Percentiles rank a stretch among this genome's conserved stretches.
phyloP scores from a whole-genome alignment of 2,329 filamentous ascomycete genomes.

The Fusarium sp. region DNA sequence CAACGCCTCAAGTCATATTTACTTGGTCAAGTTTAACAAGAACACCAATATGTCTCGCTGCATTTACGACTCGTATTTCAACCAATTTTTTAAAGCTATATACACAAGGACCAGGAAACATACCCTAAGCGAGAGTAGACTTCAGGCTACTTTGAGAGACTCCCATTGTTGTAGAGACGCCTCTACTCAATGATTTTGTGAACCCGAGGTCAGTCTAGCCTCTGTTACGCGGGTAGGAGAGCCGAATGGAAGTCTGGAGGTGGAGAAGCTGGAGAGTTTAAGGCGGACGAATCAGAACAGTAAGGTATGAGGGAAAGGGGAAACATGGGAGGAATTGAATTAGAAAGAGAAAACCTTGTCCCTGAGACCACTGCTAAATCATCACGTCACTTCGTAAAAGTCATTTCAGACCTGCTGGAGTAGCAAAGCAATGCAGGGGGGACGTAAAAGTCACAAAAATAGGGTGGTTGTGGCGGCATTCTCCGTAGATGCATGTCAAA shows the following conservation, averaged over 20 bases:
- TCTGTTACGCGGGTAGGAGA: conserved; percentile 7
- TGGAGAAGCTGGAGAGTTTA: conserved; percentile 13
- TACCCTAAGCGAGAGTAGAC: too few relatives aligned
- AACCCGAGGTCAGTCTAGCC: neutral
- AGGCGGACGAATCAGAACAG: conserved; percentile 33
- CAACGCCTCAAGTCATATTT: conserved; percentile 31
- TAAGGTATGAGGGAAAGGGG: conserved; percentile 3
- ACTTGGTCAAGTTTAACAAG: neutral
- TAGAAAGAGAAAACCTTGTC: conserved; percentile 1
- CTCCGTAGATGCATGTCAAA: neutral
- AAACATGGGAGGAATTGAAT: conserved; percentile 13
- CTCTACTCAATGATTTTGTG: too few relatives aligned
- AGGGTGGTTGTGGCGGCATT: conserved; percentile 30
- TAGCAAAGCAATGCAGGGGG: neutral
- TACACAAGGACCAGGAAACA: too few relatives aligned
- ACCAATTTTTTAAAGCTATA: too few relatives aligned
- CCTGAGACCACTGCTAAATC: neutral
- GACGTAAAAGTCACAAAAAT: neutral
- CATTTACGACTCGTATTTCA: too few relatives aligned
- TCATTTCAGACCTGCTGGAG: neutral
- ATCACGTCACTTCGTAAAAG: conserved; percentile 5
- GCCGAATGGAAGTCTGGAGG: conserved; percentile 9
- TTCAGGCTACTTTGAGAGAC: too few relatives aligned
- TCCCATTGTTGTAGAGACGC: too few relatives aligned
- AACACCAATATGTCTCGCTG: too few relatives aligned